phyloP scores from a whole-genome alignment of 1,139 yeast genomes.

The Candida smagusa region DNA sequence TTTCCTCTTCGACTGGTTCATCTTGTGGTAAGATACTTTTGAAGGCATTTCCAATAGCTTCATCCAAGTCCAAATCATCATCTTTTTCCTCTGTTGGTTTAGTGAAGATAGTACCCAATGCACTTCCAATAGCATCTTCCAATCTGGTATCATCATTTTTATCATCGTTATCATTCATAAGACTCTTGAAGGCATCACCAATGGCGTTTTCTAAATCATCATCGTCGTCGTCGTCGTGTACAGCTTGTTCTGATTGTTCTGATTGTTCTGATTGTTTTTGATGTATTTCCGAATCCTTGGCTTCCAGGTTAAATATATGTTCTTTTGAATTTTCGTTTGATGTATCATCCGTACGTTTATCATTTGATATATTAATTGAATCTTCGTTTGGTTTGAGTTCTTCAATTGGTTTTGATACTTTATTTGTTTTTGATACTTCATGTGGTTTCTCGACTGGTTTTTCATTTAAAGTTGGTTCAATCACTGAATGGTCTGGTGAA shows the following conservation, averaged over 20 bases:
- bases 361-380: too few species aligned
- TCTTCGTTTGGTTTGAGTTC: too few species aligned
- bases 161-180: conserved; percentile 1
- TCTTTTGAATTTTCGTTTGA: not conserved
- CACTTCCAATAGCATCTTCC: conserved; percentile 6
- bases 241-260: not conserved
- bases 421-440: not conserved
- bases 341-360: not conserved
- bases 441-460: not conserved
- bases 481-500: not conserved
- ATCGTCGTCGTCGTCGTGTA: conserved; percentile 11
- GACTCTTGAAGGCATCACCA: conserved; percentile 23
- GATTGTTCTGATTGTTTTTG: conserved; percentile 9
- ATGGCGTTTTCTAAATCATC: conserved; percentile 27
- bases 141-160: conserved; percentile 2
- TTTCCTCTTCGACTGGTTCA: conserved; percentile 4
- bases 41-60: conserved; percentile 23
- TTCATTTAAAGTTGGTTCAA: too few species aligned
- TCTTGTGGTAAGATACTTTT: conserved; percentile 11
- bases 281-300: not conserved
- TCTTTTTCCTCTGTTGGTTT: not conserved
- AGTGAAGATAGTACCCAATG: conserved; percentile 3
- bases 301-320: too few species aligned
- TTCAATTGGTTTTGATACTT: not conserved
- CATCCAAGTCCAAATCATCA: conserved; percentile 20